A percentile compares a stretch with the other conserved stretches of the same genome.
Evolutionary conservation across 495 filamentous ascomycete species (phyloP).

Genomic region (Talaromyces trachyspermus): DNA sequence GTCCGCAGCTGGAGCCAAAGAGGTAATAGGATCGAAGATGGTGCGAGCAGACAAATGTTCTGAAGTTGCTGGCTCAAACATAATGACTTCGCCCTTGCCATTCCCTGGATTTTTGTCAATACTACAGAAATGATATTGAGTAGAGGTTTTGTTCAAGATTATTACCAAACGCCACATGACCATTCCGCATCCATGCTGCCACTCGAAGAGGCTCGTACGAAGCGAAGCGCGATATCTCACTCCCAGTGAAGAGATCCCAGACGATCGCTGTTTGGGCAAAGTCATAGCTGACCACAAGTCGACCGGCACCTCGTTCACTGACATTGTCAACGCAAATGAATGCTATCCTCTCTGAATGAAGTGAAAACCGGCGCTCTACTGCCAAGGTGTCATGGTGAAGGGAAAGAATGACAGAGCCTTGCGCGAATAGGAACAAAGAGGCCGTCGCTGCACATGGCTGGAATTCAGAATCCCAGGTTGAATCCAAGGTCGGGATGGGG

Average conservation of each 20-base stretch:
- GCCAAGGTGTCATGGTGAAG: slow-evolving; percentile 87
- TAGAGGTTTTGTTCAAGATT: background rate
- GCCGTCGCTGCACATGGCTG: slow-evolving; percentile 82
- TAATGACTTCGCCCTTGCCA: slow-evolving; percentile 81
- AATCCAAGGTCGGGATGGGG: slow-evolving; percentile 42
- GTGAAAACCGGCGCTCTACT: slow-evolving; percentile 79
- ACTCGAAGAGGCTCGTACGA: slow-evolving; percentile 80
- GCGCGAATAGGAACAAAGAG: slow-evolving; percentile 78
- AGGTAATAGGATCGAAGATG: slow-evolving; percentile 88
- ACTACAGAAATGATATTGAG: background rate
- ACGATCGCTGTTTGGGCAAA: slow-evolving; percentile 86
- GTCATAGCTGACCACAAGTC: slow-evolving; percentile 90
- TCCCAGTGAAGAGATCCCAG: slow-evolving; percentile 91
- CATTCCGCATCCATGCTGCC: slow-evolving; percentile 95
- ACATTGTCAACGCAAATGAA: slow-evolving; percentile 86
- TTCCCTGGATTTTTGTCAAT: slow-evolving; percentile 57
- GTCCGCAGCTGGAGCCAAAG: slow-evolving; percentile 83
- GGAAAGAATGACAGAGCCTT: slow-evolving; percentile 69
- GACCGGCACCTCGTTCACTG: slow-evolving; percentile 77
- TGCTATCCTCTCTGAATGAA: slow-evolving; percentile 73
- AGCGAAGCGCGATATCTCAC: slow-evolving; percentile 80
- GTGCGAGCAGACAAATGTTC: slow-evolving; percentile 91
- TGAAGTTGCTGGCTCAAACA: slow-evolving; percentile 88
- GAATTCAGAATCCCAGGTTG: slow-evolving; percentile 48
- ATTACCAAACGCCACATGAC: slow-evolving; percentile 93